Base-by-base conservation (phyloP, 495 filamentous ascomycete genomes). In the Physcia stellaris region DNA sequence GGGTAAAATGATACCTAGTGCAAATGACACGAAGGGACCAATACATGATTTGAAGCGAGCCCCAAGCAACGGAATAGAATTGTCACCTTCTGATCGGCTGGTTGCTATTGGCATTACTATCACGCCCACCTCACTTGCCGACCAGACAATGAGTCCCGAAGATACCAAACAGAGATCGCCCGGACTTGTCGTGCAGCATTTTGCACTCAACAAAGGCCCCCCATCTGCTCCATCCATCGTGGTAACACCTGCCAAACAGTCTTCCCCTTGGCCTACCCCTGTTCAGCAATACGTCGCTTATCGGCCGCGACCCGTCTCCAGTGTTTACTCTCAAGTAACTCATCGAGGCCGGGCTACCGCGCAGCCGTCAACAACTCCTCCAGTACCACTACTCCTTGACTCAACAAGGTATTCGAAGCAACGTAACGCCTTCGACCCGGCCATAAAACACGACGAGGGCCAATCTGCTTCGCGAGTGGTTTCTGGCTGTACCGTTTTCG, bases 31-130 rank as follows among this genome's bases (percentile, higher is more conserved):
- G 21, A 62, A 35, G 41, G 46, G 50, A 22, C 42, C 38, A 30
- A 21, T 47, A 19, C 29, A 40, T 9, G 38, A 42, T 26, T 27
- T 48, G 29, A 38, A 45, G 26, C 37, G 48, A 20, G 36, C 52
- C 16, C 42, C 45, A 24, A 47, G 41, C 34, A 54, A 54, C 17
- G 30, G 35, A 13, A 45, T 48, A 27, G 43, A 79, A 27, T 58
- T 94, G 2, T 88, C 84, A 4, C 85, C 85, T 0, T 75, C 67
- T 4, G 78, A 83, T 47, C 60, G 80, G 19, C 71, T 80, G 11
- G 85, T 94, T 29, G 66, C 83, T 47, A 92, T 94, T 41, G 86
- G 83, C 1, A 70, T 92, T 6, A 70, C 68, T 3, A 70, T 90
- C 22, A 78, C 82, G 9, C 66, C 66, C 5, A 66, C 71, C 22